Base-by-base conservation (phyloP, 139 green algal species). In the Closterium sp. region DNA sequence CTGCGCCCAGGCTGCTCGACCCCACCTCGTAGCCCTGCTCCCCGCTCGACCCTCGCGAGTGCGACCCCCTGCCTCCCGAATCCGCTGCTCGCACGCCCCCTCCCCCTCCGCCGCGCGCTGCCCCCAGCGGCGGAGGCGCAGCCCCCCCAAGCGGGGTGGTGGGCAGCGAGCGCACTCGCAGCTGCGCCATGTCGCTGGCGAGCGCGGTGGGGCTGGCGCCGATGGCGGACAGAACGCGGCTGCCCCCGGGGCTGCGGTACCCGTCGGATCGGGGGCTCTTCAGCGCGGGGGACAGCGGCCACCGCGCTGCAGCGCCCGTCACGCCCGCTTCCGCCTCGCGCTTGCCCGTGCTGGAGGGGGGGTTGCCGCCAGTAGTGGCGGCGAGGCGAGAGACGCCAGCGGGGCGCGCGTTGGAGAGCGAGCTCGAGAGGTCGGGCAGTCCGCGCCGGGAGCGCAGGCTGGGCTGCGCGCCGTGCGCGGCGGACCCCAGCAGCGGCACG, bases 231-330 rank as follows among this genome's bases (percentile, higher is more conserved):
- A 34, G 83, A 32, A 86, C n/a, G 83, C 83, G n/a, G 83, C 30
- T 33, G 83, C 83, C 83, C 21, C 30, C 83, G n/a, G 83, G 83
- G 28, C 83, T 86, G 7, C n/a, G n/a, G 8, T 86, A 33, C 21
- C 83, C 83, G 83, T 86, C 83, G 83, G 83, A 32, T 33, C 83
- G 83, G 19, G 83, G 83, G 28, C 83, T 86, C 83, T 86, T 86
- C 21, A 33, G 30, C 83, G 83, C 83, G 30, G 83, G 83, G 2
- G 83, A 86, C 83, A 86, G 83, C 83, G 83, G 83, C 83, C 83
- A 86, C 83, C 83, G 30, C n/a, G 83, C 30, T 76, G 55, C 55
- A 19, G 21, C n/a, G 83, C 83, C 83, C n/a, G 83, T 32, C 83
- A 86, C 16, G 83, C 83, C 83, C 83, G 83, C 83, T 12, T 86